Evolutionary conservation across 2,329 filamentous ascomycete species (phyloP), one percentile per base, ranked within the genome.

Genomic region (Diaporthe eres): DNA sequence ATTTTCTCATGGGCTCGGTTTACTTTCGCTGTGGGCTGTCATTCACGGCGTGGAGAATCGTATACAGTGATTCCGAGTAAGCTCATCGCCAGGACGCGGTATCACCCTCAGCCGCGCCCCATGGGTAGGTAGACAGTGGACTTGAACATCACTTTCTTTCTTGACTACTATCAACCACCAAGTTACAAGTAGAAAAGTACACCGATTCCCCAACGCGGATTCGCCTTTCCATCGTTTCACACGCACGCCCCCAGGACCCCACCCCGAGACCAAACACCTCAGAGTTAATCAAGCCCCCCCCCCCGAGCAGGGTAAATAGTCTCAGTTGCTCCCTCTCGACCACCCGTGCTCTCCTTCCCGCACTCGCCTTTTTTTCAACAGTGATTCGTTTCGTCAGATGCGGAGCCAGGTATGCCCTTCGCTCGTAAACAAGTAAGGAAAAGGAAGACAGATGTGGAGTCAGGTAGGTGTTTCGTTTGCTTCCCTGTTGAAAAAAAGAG

Each of bases 321-420:
- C 68, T 57, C 49, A 57, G 34, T 55, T 39, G 51, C 34, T 63
- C 31, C n/a, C 58, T 34, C 37, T 61, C 70, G 39, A 37, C 19
- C 57, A 63, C 71, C n/a, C 37, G 49, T 70, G 49, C 71, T 44
- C 71, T 12, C 34, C 34, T 34, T 44, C 37, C 17, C 4, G 28
- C 31, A 42, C 65, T 55, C 65, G 65, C 44, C 58, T 60, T 65
- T 73, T 65, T 73, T 65, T 61, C 42, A 55, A 73, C 61, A 61
- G 71, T 55, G 61, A 53, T 73, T 65, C 71, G 49, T 73, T 73
- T 73, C 58, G 55, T 65, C 57, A 65, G 49, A 73, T 55, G 58
- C 47, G 25, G 71, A 57, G 58, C 55, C 19, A 60, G 51, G 68
- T 37, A 60, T 71, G 68, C 71, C 47, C 71, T 65, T 47, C 19